phyloP scores from a whole-genome alignment of 108 stramenopile genomes.

The Pseudonitzschia pungens region DNA sequence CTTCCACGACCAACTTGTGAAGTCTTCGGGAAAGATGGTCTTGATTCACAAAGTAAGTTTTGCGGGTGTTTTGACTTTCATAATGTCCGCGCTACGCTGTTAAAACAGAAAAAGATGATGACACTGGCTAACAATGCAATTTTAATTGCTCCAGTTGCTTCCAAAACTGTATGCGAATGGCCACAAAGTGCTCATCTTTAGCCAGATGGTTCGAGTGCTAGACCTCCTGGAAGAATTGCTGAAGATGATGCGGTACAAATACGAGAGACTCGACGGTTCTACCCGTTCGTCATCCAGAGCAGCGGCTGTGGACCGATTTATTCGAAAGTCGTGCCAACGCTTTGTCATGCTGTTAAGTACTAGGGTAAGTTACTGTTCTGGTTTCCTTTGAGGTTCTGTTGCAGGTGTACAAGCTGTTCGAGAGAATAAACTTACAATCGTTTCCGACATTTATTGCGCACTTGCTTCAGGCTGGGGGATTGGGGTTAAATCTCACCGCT shows the following conservation, averaged over 20 bases:
- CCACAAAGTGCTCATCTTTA: conserved; percentile 95
- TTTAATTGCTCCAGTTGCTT: conserved; percentile 66
- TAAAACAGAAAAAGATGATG: too few species aligned
- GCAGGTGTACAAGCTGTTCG: conserved; percentile 7
- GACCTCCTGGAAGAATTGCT: conserved; percentile 93
- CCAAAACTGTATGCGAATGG: conserved; percentile 85
- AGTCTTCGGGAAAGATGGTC: conserved; percentile 89
- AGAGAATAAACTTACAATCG: background rate
- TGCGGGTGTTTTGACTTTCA: background rate
- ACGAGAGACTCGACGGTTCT: conserved; percentile 87
- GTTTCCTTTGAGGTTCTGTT: conserved; percentile 52
- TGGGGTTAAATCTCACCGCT: conserved; percentile 80
- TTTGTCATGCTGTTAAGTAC: conserved; percentile 97
- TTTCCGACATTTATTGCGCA: background rate
- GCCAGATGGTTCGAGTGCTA: conserved; percentile 94
- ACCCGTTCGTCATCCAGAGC: conserved; percentile 85
- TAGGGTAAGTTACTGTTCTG: conserved; percentile 48
- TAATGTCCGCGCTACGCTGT: too few species aligned
- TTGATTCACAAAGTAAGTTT: conserved; percentile 55
- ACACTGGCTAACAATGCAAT: conserved; percentile 20
- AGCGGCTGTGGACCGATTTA: conserved; percentile 91
- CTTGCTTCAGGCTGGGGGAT: conserved; percentile 49
- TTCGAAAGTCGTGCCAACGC: conserved; percentile 68
- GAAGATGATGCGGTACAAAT: conserved; percentile 71
- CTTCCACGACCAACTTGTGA: conserved; percentile 83